Conservation (phyloP, 805 yeast species). For the Kluyveromyces lactis region DNA sequence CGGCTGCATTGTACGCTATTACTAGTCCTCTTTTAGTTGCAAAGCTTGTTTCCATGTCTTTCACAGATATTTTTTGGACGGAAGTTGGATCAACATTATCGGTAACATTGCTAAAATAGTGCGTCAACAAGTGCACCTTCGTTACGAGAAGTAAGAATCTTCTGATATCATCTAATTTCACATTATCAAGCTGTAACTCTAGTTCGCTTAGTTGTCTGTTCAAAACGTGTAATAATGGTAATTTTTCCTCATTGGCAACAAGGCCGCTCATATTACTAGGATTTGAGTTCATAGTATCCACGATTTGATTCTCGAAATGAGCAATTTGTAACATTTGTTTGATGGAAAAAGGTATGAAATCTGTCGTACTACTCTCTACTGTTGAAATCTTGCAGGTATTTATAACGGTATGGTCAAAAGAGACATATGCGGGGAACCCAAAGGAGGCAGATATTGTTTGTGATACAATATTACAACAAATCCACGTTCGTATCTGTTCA, state of each 20-base stretch:
- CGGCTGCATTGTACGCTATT: slow-evolving; percentile 70
- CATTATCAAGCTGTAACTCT: slow-evolving; percentile 41
- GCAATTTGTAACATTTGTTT: slow-evolving; percentile 76
- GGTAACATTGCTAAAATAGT: slow-evolving; percentile 58
- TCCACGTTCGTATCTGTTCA: slow-evolving; percentile 88
- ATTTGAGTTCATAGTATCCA: slow-evolving; percentile 66
- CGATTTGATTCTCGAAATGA: slow-evolving; percentile 78
- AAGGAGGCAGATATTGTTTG: slow-evolving; percentile 86
- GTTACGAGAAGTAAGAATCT: slow-evolving; percentile 63
- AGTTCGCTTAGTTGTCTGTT: slow-evolving; percentile 67
- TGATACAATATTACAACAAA: slow-evolving; percentile 82
- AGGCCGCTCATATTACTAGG: slow-evolving; percentile 58
- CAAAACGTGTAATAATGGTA: slow-evolving; percentile 66
- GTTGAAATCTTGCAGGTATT: slow-evolving; percentile 36
- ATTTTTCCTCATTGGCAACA: slow-evolving; percentile 58
- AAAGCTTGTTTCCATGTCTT: slow-evolving; percentile 30
- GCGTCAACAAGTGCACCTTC: slow-evolving; percentile 73
- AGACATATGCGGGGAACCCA: slow-evolving; percentile 91
- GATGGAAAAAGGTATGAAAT: slow-evolving; percentile 48
- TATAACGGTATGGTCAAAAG: slow-evolving; percentile 65
- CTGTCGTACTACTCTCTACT: slow-evolving; percentile 12
- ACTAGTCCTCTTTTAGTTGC: slow-evolving; percentile 69
- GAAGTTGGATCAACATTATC: background rate
- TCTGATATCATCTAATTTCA: slow-evolving; percentile 57
- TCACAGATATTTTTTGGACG: slow-evolving; percentile 8